Percentiles rank a stretch among this genome's conserved stretches.
Evolutionary conservation across 2,329 filamentous ascomycete species (phyloP).

Genomic region (Fusarium fujikuroi): DNA sequence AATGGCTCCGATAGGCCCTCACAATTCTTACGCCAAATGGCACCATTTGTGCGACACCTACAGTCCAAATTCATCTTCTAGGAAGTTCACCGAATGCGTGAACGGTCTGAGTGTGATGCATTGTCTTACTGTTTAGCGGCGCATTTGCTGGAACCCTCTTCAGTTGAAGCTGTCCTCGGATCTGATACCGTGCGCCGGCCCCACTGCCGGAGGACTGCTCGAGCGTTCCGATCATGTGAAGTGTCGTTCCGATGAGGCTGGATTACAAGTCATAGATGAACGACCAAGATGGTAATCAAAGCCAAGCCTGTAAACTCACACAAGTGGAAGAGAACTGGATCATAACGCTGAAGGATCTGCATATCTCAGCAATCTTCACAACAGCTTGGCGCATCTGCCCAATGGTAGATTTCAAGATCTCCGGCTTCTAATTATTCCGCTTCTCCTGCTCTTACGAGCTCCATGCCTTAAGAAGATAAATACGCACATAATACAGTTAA

Average conservation of each 20-base stretch:
- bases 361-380: neutral
- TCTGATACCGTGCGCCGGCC: neutral
- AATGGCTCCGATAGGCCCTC: neutral
- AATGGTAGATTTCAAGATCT: too few species aligned
- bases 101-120: too few species aligned
- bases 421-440: too few species aligned
- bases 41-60: neutral
- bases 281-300: neutral
- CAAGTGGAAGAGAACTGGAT: too few species aligned
- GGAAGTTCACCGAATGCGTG: fast-evolving
- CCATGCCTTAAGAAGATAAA: too few species aligned
- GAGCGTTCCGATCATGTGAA: conserved; percentile 16
- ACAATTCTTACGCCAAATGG: neutral
- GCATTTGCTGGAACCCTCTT: neutral
- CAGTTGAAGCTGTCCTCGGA: neutral
- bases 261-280: neutral
- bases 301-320: neutral
- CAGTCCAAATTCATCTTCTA: fast-evolving
- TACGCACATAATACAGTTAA: fast-evolving
- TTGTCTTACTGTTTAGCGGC: neutral
- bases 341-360: too few species aligned
- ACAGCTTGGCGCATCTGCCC: too few species aligned
- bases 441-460: too few species aligned
- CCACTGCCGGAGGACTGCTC: neutral
- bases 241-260: neutral